These are phyloP conservation scores for Trypanosoma conorhini DNA, from an alignment of 208 protist genomes.

Conservation along the genomic window DNA sequence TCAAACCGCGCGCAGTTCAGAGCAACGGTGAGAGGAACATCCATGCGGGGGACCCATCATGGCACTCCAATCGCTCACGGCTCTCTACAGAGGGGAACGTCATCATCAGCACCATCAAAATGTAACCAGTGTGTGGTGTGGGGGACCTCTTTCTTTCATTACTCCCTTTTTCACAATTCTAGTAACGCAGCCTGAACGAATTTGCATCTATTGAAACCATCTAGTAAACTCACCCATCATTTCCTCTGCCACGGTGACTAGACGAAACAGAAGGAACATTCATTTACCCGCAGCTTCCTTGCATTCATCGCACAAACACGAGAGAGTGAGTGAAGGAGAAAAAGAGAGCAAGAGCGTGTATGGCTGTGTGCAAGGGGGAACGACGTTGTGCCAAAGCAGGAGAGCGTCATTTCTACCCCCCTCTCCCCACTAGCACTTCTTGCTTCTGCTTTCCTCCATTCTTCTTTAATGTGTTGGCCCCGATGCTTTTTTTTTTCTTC, in stretches of 20 bases:
- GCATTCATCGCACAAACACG: too few species aligned
- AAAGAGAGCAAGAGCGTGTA: too few species aligned
- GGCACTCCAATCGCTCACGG: background rate
- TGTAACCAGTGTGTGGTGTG: background rate
- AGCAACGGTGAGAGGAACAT: background rate
- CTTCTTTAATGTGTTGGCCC: background rate
- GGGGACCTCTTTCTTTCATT: background rate
- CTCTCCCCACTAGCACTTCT: background rate
- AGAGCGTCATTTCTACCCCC: background rate
- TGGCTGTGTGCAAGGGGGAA: background rate
- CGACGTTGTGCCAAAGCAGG: background rate
- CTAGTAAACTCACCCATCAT: background rate
- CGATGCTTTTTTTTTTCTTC: background rate
- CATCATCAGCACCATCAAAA: background rate
- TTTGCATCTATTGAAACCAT: conserved; percentile 10
- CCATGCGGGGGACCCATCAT: background rate
- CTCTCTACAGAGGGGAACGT: background rate
- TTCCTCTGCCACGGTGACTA: background rate
- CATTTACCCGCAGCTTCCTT: background rate
- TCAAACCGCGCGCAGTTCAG: background rate
- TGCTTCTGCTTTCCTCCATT: background rate
- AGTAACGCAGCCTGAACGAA: background rate
- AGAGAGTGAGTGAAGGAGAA: too few species aligned
- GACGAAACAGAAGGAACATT: background rate
- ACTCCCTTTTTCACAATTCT: background rate